Conservation (phyloP, 306 rosid species). For the Acacia acuminata region DNA sequence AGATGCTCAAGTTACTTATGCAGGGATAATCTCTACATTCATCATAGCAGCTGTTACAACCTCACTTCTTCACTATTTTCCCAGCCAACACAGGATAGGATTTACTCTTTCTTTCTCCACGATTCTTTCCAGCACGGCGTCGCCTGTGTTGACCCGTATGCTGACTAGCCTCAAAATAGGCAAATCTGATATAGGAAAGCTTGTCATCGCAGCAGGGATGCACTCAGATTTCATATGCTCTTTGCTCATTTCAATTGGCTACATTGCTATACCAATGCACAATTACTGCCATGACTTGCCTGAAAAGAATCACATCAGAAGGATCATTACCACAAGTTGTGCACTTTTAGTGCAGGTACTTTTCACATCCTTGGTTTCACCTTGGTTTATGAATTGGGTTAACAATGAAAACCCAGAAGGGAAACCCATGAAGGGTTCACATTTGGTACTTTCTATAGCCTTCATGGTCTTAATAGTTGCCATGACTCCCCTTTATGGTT, state of each 20-base stretch:
- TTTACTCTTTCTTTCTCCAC: constrained; percentile 61
- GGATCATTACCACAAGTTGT: constrained; percentile 27
- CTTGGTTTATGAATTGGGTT: constrained; percentile 78
- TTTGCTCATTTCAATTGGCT: constrained; percentile 64
- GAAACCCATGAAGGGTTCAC: constrained; percentile 84
- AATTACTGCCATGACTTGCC: background rate
- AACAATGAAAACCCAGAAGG: constrained; percentile 96
- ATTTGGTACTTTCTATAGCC: constrained; percentile 74
- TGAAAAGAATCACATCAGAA: background rate
- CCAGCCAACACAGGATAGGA: constrained; percentile 6
- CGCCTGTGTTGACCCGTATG: constrained; percentile 80
- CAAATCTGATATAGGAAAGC: constrained; percentile 85
- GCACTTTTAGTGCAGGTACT: constrained; percentile 50
- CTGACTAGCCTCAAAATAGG: constrained; percentile 75
- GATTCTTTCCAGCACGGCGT: constrained; percentile 76
- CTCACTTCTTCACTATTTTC: constrained; percentile 46
- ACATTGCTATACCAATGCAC: constrained; percentile 44
- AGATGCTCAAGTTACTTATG: constrained; percentile 75
- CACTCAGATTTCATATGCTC: constrained; percentile 80
- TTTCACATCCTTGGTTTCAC: constrained; percentile 65
- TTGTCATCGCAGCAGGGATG: constrained; percentile 85
- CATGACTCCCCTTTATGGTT: constrained; percentile 56
- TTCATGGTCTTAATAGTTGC: constrained; percentile 66
- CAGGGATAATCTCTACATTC: constrained; percentile 67
- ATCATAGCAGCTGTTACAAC: constrained; percentile 38